These are phyloP conservation scores for Akanthomyces lecanii DNA, from an alignment of 2,329 filamentous ascomycete genomes.

Conservation along the genomic window DNA sequence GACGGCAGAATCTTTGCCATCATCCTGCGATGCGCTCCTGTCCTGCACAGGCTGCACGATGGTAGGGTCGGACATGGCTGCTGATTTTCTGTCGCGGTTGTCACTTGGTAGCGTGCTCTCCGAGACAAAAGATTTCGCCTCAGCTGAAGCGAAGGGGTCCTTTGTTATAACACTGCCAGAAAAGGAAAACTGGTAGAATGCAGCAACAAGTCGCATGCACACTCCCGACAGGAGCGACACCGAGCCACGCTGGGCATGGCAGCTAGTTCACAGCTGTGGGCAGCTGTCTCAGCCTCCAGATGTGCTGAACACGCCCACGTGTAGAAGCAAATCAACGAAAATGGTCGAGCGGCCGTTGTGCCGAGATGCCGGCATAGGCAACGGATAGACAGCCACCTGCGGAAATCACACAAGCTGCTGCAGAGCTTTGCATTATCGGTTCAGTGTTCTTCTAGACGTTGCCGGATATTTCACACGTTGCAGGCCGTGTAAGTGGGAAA, in stretches of 20 bases:
- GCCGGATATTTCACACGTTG: not conserved
- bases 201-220: constrained; percentile 11
- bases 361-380: not conserved
- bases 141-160: not conserved
- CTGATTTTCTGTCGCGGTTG: not conserved
- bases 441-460: not conserved
- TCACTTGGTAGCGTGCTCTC: not conserved
- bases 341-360: not conserved
- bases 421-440: not conserved
- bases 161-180: not conserved
- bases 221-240: not conserved
- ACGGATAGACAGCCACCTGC: not conserved
- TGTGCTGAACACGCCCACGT: not conserved
- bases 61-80: not conserved
- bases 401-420: not conserved
- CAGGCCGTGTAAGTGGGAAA: not conserved
- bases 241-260: not conserved
- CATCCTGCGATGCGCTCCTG: not conserved
- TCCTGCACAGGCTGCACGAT: not conserved
- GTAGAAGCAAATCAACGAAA: not conserved
- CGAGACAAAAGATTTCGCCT: not conserved
- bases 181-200: not conserved
- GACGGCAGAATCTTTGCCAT: constrained; percentile 7
- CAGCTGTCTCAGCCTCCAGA: not conserved
- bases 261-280: not conserved